A percentile compares a stretch with the other conserved stretches of the same genome.
Evolutionary conservation across 768 basidiomycete species (phyloP).

Genomic region (Pisolithus microcarpus): DNA sequence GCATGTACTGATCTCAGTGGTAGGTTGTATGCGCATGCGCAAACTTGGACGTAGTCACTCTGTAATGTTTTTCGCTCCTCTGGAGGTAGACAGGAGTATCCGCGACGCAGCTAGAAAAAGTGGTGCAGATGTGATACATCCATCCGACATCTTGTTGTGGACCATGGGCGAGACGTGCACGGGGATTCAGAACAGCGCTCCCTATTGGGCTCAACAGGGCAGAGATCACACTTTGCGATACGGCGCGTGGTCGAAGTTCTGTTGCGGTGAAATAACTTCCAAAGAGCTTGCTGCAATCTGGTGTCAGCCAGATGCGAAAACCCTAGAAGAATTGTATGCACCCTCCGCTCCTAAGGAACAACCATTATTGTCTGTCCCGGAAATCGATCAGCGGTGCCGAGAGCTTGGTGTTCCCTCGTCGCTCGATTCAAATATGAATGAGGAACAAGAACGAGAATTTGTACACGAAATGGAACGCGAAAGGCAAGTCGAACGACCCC

Average conservation of each 20-base stretch:
- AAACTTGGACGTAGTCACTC: conserved; percentile 39
- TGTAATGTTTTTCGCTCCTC: conserved; percentile 35
- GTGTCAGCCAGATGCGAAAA: conserved; percentile 35
- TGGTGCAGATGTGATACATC: conserved; percentile 1
- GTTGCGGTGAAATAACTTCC: conserved; percentile 4
- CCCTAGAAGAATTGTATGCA: conserved; percentile 30
- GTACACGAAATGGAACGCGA: conserved; percentile 36
- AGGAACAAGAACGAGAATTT: conserved; percentile 45
- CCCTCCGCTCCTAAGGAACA: conserved; percentile 5
- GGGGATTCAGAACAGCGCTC: conserved; percentile 29
- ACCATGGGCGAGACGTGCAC: conserved; percentile 36
- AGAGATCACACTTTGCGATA: conserved; percentile 26
- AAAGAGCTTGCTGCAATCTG: conserved; percentile 18
- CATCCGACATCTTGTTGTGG: conserved; percentile 37
- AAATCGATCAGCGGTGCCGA: conserved; percentile 20
- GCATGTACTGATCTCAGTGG: conserved; percentile 5
- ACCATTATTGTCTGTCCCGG: neutral
- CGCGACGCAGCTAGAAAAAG: conserved; percentile 20
- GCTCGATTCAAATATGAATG: conserved; percentile 23
- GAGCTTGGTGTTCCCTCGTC: conserved; percentile 23
- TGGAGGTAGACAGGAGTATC: conserved; percentile 32
- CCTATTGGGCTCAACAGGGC: conserved; percentile 40
- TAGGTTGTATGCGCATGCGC: conserved; percentile 46
- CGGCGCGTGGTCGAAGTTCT: conserved; percentile 10
- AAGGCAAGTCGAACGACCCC: conserved; percentile 31